Evolutionary conservation across 352 stramenopile genomes (phyloP), one percentile per base, ranked within the genome.

Genomic region (Globisporangium ultimum): DNA sequence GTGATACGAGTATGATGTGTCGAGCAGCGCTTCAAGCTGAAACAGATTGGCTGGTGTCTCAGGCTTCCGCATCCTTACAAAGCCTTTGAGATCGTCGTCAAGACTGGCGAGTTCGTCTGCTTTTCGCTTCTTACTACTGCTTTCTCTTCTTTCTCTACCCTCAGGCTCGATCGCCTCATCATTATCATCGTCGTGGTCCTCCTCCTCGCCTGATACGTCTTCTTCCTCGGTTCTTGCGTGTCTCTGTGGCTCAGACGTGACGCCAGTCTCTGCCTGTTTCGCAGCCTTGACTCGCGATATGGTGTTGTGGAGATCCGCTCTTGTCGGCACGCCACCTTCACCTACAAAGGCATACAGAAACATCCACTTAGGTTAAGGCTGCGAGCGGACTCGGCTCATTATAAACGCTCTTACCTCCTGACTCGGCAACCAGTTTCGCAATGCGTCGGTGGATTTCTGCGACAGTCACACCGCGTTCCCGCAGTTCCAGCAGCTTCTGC

Each of bases 1-100:
- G 12, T n/a, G 11, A 40, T 56, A 56, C 12, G 32, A 56, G 20
- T 56, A 56, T 40, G 51, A 40, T 8, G 51, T 48, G 51, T 56
- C 20, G n/a, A 56, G 20, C 10, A 56, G 20, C 2, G 51, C 51
- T 18, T 56, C 34, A 18, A 56, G 36, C 17, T 24, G 34, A 17
- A n/a, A 47, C 34, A 46, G 20, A 17, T 41, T 53, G 13, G 41
- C 28, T 11, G 28, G 7, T 32, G 2, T 20, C 22, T 53, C 17
- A 22, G 5, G 20, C 24, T 41, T 53, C 24, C 20, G 22, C 22
- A 40, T 53, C 22, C 22, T 22, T 22, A 1, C 28, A 36, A 36
- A 36, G 13, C 14, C 22, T 53, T n/a, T 6, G 22, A 53, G 24
- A 53, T 14, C 14, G 48, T 36, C 22, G 28, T 36, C 28, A 10